Base-by-base conservation (phyloP, 805 yeast species). In the Saturnispora quitensis region DNA sequence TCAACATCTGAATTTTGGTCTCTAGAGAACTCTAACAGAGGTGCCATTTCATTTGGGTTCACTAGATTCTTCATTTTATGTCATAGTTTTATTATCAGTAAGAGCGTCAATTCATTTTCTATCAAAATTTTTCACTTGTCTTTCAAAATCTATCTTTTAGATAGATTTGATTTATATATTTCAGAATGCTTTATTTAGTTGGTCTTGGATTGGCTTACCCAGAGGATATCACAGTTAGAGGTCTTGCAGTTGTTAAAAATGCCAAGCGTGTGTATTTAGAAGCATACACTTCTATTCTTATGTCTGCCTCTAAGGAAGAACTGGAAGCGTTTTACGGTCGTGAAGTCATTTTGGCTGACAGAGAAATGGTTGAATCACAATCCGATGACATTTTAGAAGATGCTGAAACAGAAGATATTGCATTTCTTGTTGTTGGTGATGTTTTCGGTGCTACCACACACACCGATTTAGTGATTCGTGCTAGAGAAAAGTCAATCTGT, bases 371-470 rank as follows among this genome's bases (percentile, higher is more conserved):
- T 22, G 99, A 91, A 64, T 74, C 84, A 51, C 95, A 91, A 7
- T 82, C 93, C 27, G 98, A 90, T 61, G 75, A 77, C 40, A 93
- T 91, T 54, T 73, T 91, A 56, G 84, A 73, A 20, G 82, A 80
- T 54, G 97, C 95, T 1, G 79, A 85, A 33, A 73, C 69, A 22
- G 91, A 85, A 51, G 97, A 93, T 64, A 77, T 91, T 65, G 98
- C 97, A 0, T 89, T 91, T 60, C 74, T 93, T 56, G 99, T 93
- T 20, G 99, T 91, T 27, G 99, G 99, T 35, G 99, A 91, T 67
- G 96, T 91, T 34, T 91, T 89, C 64, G 99, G 99, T 34, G 99
- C 99, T 33, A 91, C 99, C 4, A 91, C 99, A 0, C 99, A 91
- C 70, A 89, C 97, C 0, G 99, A 93, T 70, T 75, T 91, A 56